Percentiles rank a stretch among this genome's conserved stretches.
phyloP scores from a whole-genome alignment of 192 early-diverging fungal genomes.

The Diversispora epigaea region DNA sequence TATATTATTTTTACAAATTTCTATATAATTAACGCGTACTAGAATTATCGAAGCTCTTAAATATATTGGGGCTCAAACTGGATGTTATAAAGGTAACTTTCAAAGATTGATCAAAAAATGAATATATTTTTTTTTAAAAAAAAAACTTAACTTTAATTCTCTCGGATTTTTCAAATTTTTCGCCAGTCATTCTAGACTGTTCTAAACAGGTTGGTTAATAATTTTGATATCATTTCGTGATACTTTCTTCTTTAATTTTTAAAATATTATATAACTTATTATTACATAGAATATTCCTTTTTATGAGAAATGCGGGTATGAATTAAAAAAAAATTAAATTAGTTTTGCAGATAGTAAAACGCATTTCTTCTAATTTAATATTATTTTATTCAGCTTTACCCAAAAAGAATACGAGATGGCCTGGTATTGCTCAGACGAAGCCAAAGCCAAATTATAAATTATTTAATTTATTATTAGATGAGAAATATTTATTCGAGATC shows the following conservation, averaged over 20 bases:
- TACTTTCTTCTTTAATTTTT: not conserved
- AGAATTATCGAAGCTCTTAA: conserved; percentile 80
- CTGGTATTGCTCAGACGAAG: conserved; percentile 43
- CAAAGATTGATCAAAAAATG: not conserved
- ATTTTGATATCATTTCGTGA: not conserved
- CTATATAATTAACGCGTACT: not conserved
- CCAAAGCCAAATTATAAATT: conserved; percentile 24
- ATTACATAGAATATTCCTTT: conserved; percentile 74
- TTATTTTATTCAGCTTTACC: conserved; percentile 43
- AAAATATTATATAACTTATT: not conserved
- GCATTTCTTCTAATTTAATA: not conserved
- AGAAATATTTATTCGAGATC: too few species aligned
- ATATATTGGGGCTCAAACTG: conserved; percentile 72
- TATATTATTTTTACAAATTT: not conserved
- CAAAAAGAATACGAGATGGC: conserved; percentile 73
- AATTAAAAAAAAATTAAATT: not conserved
- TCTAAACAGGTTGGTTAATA: conserved; percentile 52
- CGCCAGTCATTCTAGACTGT: conserved; percentile 57
- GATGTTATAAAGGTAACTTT: conserved; percentile 76
- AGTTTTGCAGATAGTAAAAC: not conserved
- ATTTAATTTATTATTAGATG: not conserved
- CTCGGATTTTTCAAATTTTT: not conserved
- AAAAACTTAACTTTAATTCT: not conserved
- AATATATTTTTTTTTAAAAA: not conserved
- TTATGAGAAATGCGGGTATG: conserved; percentile 78